Conservation (phyloP, 352 stramenopile species). For the Pythium myriotylum region DNA sequence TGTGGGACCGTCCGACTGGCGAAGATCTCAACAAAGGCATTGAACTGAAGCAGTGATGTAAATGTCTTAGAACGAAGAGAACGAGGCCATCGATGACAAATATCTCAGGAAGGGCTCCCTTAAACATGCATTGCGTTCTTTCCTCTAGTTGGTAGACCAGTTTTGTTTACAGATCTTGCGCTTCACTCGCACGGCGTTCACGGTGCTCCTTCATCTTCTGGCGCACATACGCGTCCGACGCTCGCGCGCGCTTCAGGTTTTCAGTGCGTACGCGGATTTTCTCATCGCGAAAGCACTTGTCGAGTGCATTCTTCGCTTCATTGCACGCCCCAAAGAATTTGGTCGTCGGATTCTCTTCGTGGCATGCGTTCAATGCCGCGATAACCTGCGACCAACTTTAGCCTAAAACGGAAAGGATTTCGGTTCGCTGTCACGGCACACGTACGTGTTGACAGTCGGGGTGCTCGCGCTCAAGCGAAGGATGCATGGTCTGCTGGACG, state of each 20-base stretch:
- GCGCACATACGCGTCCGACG: constrained; percentile 67
- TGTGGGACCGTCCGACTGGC: constrained; percentile 72
- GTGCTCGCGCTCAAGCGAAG: constrained; percentile 78
- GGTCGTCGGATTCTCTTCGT: constrained; percentile 70
- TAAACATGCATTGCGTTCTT: no score
- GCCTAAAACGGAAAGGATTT: no score
- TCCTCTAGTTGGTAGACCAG: not conserved
- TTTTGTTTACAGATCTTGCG: constrained; percentile 4
- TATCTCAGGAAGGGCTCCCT: no score
- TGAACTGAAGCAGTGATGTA: constrained; percentile 2
- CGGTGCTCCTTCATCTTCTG: constrained; percentile 78
- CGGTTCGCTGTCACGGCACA: not conserved
- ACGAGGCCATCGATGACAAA: no score
- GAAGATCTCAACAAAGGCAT: constrained; percentile 62
- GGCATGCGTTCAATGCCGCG: constrained; percentile 60
- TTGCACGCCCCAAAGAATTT: constrained; percentile 84
- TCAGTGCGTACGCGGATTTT: constrained; percentile 62
- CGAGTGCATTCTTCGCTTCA: constrained; percentile 69
- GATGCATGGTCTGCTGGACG: constrained; percentile 49
- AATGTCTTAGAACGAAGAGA: no score
- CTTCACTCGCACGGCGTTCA: constrained; percentile 42
- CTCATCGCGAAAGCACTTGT: constrained; percentile 79
- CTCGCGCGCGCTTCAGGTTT: constrained; percentile 68
- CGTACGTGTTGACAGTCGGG: constrained; percentile 80
- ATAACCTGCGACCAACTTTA: constrained; percentile 56